Base-by-base conservation (phyloP, 345 rosid species). In the Bruguiera sexangula region DNA sequence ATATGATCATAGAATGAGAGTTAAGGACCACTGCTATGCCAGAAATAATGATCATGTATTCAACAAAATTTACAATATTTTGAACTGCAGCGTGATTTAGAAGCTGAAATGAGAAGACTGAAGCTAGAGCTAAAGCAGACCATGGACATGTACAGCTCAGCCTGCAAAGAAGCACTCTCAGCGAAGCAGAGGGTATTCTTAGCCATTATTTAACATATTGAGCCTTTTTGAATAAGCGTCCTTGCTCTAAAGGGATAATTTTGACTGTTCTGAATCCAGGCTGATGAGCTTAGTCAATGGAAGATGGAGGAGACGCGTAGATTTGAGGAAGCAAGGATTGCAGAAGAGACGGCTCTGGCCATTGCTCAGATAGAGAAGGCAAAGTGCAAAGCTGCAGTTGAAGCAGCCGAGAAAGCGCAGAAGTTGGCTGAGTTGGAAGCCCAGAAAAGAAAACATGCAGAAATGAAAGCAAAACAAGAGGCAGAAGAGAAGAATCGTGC, bases 71-170 rank as follows among this genome's bases (percentile, higher is more conserved):
- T 27, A 39, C 34, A n/a, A 31, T 53, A 21, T 69, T 21, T 2
- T 57, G 62, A 64, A 60, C 32, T 78, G 76, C 85, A 91, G 96
- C 77, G 78, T 58, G 89, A 86, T 18, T 18, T 89, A 54, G 97
- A 91, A 82, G 89, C 79, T 19, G 98, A 93, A 83, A 91, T 93
- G 98, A 87, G 77, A 81, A 91, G 91, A 73, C 76, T 93, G 66
- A 89, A 83, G 88, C 81, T 85, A 73, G 97, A 93, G 66, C 94
- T 93, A 60, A 91, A 75, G 80, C 98, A 91, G 83, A 93, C 98
- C 58, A 89, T 91, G 83, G 93, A 89, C 66, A 82, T 93, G 97
- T 93, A 91, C 60, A 85, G 91, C 78, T 78, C 84, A 69, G 97
- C 97, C 64, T 91, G 98, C 82, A 86, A 86, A 81, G 97, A 91